Percentiles rank a stretch among this genome's conserved stretches.
phyloP scores from a whole-genome alignment of 768 basidiomycete genomes.

The Cantharellus anzutake region DNA sequence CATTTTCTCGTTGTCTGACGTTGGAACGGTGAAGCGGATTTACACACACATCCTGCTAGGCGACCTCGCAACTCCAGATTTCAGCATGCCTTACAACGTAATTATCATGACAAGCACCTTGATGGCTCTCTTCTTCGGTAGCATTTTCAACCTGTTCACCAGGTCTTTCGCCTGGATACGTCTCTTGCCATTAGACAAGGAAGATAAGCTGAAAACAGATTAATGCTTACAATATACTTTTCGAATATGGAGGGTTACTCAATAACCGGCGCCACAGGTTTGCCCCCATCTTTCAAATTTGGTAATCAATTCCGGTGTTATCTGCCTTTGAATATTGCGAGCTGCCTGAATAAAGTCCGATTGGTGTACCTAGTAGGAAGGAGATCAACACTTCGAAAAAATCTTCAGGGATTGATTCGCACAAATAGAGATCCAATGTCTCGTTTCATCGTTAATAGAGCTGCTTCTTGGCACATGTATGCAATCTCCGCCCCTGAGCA shows the following conservation, averaged over 20 bases:
- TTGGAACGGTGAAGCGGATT: conserved; percentile 21
- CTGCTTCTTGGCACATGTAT: conserved; percentile 90
- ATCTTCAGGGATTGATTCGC: not conserved
- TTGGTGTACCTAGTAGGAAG: conserved; percentile 41
- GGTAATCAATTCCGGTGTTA: conserved; percentile 59
- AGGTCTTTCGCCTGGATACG: conserved; percentile 41
- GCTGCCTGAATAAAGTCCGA: conserved; percentile 60
- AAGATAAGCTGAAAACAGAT: too few species aligned
- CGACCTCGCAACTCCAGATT: conserved; percentile 95
- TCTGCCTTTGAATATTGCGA: conserved; percentile 49
- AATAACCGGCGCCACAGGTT: conserved; percentile 4
- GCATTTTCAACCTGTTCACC: conserved; percentile 72
- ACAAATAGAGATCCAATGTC: conserved; percentile 40
- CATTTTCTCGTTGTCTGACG: conserved; percentile 30
- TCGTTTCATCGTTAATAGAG: conserved; percentile 74
- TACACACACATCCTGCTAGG: conserved; percentile 72
- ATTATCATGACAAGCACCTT: conserved; percentile 91
- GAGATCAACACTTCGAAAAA: not conserved
- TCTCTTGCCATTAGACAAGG: too few species aligned
- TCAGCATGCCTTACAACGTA: conserved; percentile 99
- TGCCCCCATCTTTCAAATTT: conserved; percentile 59
- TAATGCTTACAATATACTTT: too few species aligned
- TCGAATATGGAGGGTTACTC: not conserved
- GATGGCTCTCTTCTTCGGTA: conserved; percentile 85
- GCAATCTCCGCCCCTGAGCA: conserved; percentile 93